Percentiles rank a stretch among this genome's conserved stretches.
Conservation (phyloP, 2,329 filamentous ascomycete genomes). For the Colletotrichum sp. region DNA sequence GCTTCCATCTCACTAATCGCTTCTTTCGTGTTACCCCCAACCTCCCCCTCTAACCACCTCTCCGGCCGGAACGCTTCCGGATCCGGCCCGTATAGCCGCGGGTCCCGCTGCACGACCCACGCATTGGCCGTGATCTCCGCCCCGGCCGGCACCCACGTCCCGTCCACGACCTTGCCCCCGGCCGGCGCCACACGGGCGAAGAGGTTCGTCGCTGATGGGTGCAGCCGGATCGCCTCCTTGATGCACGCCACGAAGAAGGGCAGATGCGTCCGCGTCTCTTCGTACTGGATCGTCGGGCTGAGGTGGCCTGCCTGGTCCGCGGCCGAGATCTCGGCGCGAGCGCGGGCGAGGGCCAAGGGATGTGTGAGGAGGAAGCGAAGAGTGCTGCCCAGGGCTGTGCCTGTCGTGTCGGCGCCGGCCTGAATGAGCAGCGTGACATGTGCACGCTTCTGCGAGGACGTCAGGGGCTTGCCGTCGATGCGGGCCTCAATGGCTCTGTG, state of each 20-base stretch:
- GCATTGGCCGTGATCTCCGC: slow-evolving; percentile 27
- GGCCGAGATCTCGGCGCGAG: not conserved
- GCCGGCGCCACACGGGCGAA: not conserved
- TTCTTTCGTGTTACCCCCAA: slow-evolving; percentile 17
- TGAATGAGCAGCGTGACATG: slow-evolving; percentile 8
- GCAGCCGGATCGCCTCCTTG: slow-evolving; percentile 1
- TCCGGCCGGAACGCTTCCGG: slow-evolving; percentile 42
- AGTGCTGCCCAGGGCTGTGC: slow-evolving; percentile 4
- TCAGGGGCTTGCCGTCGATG: not conserved
- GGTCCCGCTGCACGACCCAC: slow-evolving; percentile 39
- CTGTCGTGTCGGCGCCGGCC: slow-evolving; percentile 10
- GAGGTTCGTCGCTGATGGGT: slow-evolving; percentile 1
- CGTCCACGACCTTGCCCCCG: not conserved
- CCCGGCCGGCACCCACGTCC: not conserved
- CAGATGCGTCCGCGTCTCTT: not conserved
- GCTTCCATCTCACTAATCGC: not conserved
- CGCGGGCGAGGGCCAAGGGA: not conserved
- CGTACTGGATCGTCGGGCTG: not conserved
- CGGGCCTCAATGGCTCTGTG: slow-evolving; percentile 1
- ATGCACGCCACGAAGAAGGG: slow-evolving; percentile 6
- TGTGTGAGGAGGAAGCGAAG: slow-evolving; percentile 1
- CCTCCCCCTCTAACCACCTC: slow-evolving; percentile 39
- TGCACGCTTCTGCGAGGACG: not conserved
- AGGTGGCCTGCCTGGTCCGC: not conserved
- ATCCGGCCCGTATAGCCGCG: slow-evolving; percentile 35